These are phyloP conservation scores for Saussurea involucrata DNA, from an alignment of 129 eudicot genomes.

Conservation along the genomic window DNA sequence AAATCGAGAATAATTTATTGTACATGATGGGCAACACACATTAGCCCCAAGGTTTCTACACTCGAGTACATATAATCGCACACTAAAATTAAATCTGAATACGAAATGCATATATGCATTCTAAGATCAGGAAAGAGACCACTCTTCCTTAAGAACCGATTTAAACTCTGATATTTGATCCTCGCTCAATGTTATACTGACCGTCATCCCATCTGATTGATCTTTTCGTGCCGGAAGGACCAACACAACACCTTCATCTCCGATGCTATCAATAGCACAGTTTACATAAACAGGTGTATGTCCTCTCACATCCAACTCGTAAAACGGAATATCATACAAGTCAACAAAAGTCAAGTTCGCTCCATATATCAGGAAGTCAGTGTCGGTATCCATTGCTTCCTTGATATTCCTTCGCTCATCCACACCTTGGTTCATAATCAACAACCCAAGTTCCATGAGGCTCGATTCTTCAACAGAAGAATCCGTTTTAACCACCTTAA, in stretches of 20 bases:
- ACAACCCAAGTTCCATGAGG: constrained; percentile 34
- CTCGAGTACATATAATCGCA: not conserved
- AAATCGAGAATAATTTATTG: not conserved
- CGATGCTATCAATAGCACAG: constrained; percentile 56
- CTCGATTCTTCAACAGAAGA: constrained; percentile 28
- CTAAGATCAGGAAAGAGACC: constrained; percentile 25
- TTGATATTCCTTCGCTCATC: constrained; percentile 49
- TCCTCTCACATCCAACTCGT: constrained; percentile 50
- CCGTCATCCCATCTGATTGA: constrained; percentile 27
- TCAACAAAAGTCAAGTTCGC: constrained; percentile 70
- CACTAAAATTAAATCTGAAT: not conserved
- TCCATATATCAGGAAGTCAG: constrained; percentile 61
- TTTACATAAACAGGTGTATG: constrained; percentile 47
- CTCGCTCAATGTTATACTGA: constrained; percentile 49
- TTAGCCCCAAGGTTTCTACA: not conserved
- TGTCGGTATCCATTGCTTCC: constrained; percentile 37
- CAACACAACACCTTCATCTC: constrained; percentile 76
- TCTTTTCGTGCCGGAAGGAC: constrained; percentile 46
- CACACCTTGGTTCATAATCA: constrained; percentile 29
- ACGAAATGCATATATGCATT: not conserved
- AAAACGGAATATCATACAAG: constrained; percentile 38
- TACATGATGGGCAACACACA: not conserved
- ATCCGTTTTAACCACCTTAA: constrained; percentile 51
- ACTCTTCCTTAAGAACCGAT: constrained; percentile 35
- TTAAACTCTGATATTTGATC: constrained; percentile 37